Base-by-base conservation (phyloP, 129 eudicot species). In the Dittrichia graveolens region DNA sequence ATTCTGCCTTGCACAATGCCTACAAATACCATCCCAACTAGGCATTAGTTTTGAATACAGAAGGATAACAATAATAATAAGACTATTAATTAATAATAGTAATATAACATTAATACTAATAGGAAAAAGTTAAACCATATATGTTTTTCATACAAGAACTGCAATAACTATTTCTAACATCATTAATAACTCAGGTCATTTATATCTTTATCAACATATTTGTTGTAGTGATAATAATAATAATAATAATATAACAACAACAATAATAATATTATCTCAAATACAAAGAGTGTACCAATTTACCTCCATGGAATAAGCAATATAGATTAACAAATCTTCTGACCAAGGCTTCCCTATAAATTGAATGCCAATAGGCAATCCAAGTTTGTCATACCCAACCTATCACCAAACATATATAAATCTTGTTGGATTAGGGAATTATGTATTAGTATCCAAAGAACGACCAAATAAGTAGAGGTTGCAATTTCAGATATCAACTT, bases 291-390 rank as follows among this genome's bases (percentile, higher is more conserved):
- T 47, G 31, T 65, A 38, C 7, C 3, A 53, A 50, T 60, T 5
- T 78, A 86, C 99, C 94, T 95, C 94, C 78, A 91, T 48, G 2
- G 91, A 85, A 13, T 80, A 81, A 38, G 99, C 99, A 12, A 86
- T 83, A 58, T 83, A 83, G 38, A 95, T 69, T 79, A 90, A 55
- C 59, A 85, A 65, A 24, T 97, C 83, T 71, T 95, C 99, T 3
- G 96, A 86, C 99, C 99, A 95, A 34, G 99, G 97, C 70, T 83
- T 86, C 62, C 99, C 97, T 3, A 95, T 87, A 64, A 95, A 86
- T 40, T 95, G 99, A 62, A 95, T 87, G 42, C 99, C 99, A 38
- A 95, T 91, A 9, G 99, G 99, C 86, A 91, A 79, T 37, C 97
- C 94, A 8, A 57, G 68, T 75, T 64, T 75, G 62, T 95, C 97